Evolutionary conservation across 108 stramenopile species (phyloP).

Genomic region (Skeletonema marinoi): DNA sequence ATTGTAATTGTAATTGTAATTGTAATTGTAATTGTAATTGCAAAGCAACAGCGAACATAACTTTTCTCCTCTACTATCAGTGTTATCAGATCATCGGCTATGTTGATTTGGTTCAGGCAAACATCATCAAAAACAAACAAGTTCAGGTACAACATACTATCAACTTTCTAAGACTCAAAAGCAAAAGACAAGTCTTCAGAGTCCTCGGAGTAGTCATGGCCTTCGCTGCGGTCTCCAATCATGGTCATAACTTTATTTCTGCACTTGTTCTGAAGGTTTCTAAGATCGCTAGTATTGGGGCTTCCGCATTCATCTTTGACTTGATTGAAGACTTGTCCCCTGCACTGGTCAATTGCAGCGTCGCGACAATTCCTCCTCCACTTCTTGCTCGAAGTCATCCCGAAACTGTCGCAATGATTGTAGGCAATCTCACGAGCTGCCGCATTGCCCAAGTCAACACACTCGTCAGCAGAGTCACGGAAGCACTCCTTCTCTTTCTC

Average conservation of each 20-base stretch:
- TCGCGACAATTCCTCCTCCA: conserved; percentile 14
- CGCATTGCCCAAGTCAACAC: conserved; percentile 8
- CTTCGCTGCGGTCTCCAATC: neutral
- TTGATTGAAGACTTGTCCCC: neutral
- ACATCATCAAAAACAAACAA: neutral
- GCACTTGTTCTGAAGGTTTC: conserved; percentile 1
- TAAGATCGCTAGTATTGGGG: neutral
- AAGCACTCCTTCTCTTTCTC: too few relatives aligned
- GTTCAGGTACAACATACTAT: neutral
- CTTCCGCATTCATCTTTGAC: conserved; percentile 1
- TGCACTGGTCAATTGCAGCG: conserved; percentile 4
- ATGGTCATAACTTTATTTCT: neutral
- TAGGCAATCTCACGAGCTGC: conserved; percentile 2
- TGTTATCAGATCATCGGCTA: too few relatives aligned
- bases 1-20: too few relatives aligned
- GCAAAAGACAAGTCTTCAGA: neutral
- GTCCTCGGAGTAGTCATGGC: too few relatives aligned
- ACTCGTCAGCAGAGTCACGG: neutral
- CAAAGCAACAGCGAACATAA: too few relatives aligned
- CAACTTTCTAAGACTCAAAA: neutral
- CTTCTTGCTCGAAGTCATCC: neutral
- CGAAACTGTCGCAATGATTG: neutral
- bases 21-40: too few relatives aligned
- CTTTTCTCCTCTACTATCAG: too few relatives aligned
- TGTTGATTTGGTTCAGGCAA: neutral